Evolutionary conservation across 228 moss, liverwort and hornwort species (phyloP), one percentile per base, ranked within the genome.

Genomic region (Sphagnum magellanicum): DNA sequence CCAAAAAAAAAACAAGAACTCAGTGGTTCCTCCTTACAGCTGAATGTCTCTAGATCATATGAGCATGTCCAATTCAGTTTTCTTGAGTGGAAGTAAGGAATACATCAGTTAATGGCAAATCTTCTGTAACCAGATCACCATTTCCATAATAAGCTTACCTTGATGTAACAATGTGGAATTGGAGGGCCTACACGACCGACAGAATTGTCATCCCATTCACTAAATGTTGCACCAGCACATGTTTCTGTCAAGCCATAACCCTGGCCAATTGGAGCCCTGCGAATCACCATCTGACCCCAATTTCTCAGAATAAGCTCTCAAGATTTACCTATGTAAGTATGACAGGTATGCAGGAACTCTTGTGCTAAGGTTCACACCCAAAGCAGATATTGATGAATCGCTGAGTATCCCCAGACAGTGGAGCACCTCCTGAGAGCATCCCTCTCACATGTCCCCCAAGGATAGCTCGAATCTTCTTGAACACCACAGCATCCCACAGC

Each of bases 221-320:
- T 86, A 72, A 98, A 93, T 64, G 98, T 98, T 66, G 65, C 93
- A 74, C 93, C 92, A 51, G 98, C 94, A 81, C 98, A 98, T 57
- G 98, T 98, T 82, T 98, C 98, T 8, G 98, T 98, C 52, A 98
- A 90, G 73, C 98, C 98, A 75, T 98, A 98, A 49, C 98, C 98
- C 74, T 98, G 98, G 68, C 93, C 94, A 66, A 98, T 79, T 11
- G 98, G 98, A 71, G 92, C 92, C 78, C 94, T 93, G 90, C 65
- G 8, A 69, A 32, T 32, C 32, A 32, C 32, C 32, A 32, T 32
- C 32, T 2, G 1, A 32, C 32, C 32, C 32, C 32, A 32, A 32
- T 32, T 32, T 32, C 32, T 32, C 3, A 32, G 32, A 32, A 32
- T 32, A 32, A 32, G 32, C 32, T 32, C 32, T 32, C 32, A 32